These are phyloP conservation scores for Polychaeton citri DNA, from an alignment of 2,329 filamentous ascomycete genomes.

Conservation along the genomic window DNA sequence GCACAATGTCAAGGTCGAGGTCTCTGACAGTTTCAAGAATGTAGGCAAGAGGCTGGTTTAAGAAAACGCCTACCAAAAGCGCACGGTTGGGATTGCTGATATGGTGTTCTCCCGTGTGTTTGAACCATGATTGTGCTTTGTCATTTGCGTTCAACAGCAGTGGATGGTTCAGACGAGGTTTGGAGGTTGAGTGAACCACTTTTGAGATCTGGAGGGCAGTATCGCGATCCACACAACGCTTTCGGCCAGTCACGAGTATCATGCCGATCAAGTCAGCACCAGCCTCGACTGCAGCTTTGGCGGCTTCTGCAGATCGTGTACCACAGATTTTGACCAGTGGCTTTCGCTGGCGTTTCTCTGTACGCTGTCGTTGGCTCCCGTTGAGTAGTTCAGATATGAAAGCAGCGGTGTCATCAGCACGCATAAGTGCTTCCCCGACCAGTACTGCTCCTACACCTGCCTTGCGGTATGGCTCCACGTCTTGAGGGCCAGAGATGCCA, in stretches of 20 bases:
- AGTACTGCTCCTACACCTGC: constrained; percentile 88
- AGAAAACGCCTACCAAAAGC: constrained; percentile 84
- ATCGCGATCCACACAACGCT: constrained; percentile 66
- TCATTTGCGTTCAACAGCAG: constrained; percentile 1
- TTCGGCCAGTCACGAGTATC: constrained; percentile 71
- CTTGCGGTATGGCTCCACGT: constrained; percentile 75
- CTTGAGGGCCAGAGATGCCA: constrained; percentile 77
- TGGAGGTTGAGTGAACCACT: constrained; percentile 49
- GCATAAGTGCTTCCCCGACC: constrained; percentile 93
- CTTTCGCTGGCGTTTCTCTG: constrained; percentile 20
- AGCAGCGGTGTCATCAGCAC: constrained; percentile 62
- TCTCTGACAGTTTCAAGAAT: constrained; percentile 64
- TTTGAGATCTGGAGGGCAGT: constrained; percentile 69
- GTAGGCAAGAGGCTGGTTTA: constrained; percentile 74
- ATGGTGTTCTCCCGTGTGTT: constrained; percentile 33
- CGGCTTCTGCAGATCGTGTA: constrained; percentile 70
- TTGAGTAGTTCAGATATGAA: constrained; percentile 82
- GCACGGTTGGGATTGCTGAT: constrained; percentile 46
- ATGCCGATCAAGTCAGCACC: constrained; percentile 90
- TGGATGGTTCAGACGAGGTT: constrained; percentile 8
- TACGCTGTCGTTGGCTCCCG: constrained; percentile 20
- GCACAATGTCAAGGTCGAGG: constrained; percentile 73
- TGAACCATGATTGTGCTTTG: constrained; percentile 57
- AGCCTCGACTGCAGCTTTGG: constrained; percentile 64
- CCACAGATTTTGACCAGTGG: constrained; percentile 91